Base-by-base conservation (phyloP, 208 protist genomes). In the Crithidia mellificae region DNA sequence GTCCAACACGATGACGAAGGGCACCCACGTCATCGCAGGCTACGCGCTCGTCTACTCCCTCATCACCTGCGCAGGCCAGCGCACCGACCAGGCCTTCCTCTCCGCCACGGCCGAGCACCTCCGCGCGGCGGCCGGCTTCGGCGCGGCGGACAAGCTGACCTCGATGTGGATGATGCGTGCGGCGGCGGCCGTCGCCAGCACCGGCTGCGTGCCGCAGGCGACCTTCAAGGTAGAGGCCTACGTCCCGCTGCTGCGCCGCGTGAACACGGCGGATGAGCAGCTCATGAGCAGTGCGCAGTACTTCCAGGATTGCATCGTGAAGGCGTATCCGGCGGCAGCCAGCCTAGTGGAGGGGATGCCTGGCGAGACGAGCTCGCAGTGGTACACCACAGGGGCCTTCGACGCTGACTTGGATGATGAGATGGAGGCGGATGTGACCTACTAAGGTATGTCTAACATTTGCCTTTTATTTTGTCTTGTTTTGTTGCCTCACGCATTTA, bases 391-490 rank as follows among this genome's bases (percentile, higher is more conserved):
- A 15, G 85, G 85, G 24, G 73, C 81, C 43, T 96, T 94, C 50
- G 91, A 96, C 53, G 91, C 91, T 5, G 91, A 96, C 66, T 78
- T 96, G 7, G 91, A 96, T 38, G 91, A 96, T 53, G 91, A 96
- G 68, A 62, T 87, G 39, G 72, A 78, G n/a, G 91, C 91, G 5
- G 87, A 93, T 53, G 80, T 80, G 29, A 77, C 86, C 15, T 78
- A 79, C 61, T 96, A 90, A 72, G n/a, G 56, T n/a, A n/a, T n/a
- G n/a, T n/a, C n/a, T n/a, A 7, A 20, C 24, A 14, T 44, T 41
- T 32, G 15, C 36, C 29, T 30, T 36, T 39, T 70, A 52, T 38
- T 38, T 69, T 22, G 2, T 0, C 38, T 47, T 41, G 25, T 54
- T 63, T 78, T 22, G 66, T 62, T 74, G 54, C 54, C 59, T 5